A percentile compares a stretch with the other conserved stretches of the same genome.
Evolutionary conservation across 257 asterid genomes (phyloP).

Genomic region (Nicotiana otophora): DNA sequence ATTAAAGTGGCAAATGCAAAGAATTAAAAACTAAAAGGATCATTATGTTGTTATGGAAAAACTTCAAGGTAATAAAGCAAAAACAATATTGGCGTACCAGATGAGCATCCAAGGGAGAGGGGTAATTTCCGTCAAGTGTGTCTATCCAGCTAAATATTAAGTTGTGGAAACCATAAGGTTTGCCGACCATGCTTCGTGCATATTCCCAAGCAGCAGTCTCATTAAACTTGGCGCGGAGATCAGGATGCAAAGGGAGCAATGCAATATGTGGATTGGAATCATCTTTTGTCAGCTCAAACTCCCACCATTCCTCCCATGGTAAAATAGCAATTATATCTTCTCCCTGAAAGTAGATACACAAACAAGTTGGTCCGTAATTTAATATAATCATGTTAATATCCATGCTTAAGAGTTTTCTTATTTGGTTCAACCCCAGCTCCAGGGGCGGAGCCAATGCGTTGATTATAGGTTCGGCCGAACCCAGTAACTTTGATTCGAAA

Average conservation of each 20-base stretch:
- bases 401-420: neutral
- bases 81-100: slow-evolving; percentile 38
- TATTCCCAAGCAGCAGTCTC: slow-evolving; percentile 90
- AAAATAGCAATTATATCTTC: slow-evolving; percentile 72
- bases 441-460: too few species aligned
- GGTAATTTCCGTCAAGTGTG: slow-evolving; percentile 68
- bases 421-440: neutral
- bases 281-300: slow-evolving; percentile 68
- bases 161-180: slow-evolving; percentile 88
- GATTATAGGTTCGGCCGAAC: too few species aligned
- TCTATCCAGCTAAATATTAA: slow-evolving; percentile 95
- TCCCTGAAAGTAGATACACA: slow-evolving; percentile 40
- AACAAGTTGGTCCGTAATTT: neutral
- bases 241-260: slow-evolving; percentile 75
- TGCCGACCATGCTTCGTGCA: slow-evolving; percentile 77
- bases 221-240: slow-evolving; percentile 68
- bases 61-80: neutral
- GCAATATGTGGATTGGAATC: slow-evolving; percentile 86
- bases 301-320: slow-evolving; percentile 99
- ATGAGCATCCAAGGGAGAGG: slow-evolving; percentile 79
- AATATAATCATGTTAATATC: neutral
- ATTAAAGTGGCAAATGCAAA: neutral
- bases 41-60: neutral
- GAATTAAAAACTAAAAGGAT: neutral
- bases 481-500: too few species aligned